These are phyloP conservation scores for Kwoniella botswanensis DNA, from an alignment of 768 basidiomycete species.

Conservation along the genomic window DNA sequence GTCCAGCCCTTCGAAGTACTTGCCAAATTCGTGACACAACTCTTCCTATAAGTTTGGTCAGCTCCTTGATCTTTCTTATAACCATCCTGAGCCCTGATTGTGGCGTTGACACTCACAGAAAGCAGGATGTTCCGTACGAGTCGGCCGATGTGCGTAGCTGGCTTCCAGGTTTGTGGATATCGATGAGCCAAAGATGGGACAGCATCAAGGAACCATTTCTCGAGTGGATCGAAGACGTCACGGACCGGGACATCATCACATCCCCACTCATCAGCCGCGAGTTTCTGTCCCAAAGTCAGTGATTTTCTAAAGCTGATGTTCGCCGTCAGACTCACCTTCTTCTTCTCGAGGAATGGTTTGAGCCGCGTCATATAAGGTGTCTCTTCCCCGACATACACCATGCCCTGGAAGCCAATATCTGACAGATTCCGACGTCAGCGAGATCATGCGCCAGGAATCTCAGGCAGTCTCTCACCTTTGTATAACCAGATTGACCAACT, in stretches of 20 bases:
- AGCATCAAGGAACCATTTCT: conserved; percentile 61
- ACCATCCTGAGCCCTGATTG: no score
- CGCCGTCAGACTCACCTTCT: conserved; percentile 60
- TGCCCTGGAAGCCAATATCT: conserved; percentile 60
- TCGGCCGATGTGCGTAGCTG: conserved; percentile 56
- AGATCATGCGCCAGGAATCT: conserved; percentile 76
- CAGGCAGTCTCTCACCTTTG: conserved; percentile 64
- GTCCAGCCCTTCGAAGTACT: conserved; percentile 58
- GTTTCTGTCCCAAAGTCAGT: conserved; percentile 55
- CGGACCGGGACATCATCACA: conserved; percentile 67
- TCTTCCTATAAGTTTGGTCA: conserved; percentile 41
- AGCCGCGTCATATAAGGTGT: conserved; percentile 74
- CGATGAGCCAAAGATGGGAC: conserved; percentile 62
- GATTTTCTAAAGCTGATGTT: background rate
- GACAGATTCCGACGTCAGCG: conserved; percentile 10
- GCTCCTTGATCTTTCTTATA: conserved; percentile 48
- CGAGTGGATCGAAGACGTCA: conserved; percentile 69
- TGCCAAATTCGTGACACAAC: conserved; percentile 44
- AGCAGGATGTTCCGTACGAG: conserved; percentile 72
- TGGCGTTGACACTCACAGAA: conserved; percentile 63
- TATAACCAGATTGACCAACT: conserved; percentile 85
- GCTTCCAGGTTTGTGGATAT: conserved; percentile 61
- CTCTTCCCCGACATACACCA: conserved; percentile 72
- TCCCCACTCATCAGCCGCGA: conserved; percentile 80
- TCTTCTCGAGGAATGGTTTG: conserved; percentile 72